Evolutionary conservation across 208 protist species (phyloP).

Genomic region (Trypanosoma brucei): DNA sequence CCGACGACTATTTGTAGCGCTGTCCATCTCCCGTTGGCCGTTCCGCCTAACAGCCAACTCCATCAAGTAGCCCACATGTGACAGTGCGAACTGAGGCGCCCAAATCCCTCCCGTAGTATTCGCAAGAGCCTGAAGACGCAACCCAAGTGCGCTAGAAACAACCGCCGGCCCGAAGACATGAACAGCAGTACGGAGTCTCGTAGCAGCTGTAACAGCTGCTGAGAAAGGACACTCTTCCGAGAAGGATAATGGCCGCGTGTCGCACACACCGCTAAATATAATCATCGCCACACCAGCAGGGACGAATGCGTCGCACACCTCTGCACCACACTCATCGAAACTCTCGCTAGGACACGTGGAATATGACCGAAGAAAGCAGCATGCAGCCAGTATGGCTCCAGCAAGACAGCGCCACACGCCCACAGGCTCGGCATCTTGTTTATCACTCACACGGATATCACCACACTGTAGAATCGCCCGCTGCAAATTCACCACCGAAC

Average conservation of each 20-base stretch:
- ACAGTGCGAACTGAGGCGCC: conserved; percentile 8
- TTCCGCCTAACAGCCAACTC: background rate
- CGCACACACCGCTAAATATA: conserved; percentile 58
- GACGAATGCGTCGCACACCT: background rate
- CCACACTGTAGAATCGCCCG: conserved; percentile 17
- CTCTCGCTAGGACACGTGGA: background rate
- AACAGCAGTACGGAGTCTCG: conserved; percentile 30
- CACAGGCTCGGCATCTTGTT: background rate
- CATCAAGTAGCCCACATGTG: conserved; percentile 16
- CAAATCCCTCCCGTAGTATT: conserved; percentile 18
- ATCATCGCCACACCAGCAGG: conserved; percentile 21
- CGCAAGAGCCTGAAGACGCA: conserved; percentile 13
- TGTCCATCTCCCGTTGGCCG: conserved; percentile 6
- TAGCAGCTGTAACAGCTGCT: conserved; percentile 32
- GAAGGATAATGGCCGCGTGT: conserved; percentile 26
- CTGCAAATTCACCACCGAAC: conserved; percentile 15
- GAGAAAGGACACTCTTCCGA: conserved; percentile 65
- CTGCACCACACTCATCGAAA: background rate
- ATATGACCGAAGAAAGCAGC: conserved; percentile 51
- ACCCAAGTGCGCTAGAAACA: background rate
- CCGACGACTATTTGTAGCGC: conserved; percentile 22
- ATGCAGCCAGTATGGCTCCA: conserved; percentile 52
- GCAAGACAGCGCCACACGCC: conserved; percentile 57
- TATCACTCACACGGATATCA: background rate
- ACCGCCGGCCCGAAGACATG: conserved; percentile 48